These are phyloP conservation scores for Ecytonucleospora hepatopenaei DNA, from an alignment of 371 early-diverging fungal genomes.

Conservation along the genomic window DNA sequence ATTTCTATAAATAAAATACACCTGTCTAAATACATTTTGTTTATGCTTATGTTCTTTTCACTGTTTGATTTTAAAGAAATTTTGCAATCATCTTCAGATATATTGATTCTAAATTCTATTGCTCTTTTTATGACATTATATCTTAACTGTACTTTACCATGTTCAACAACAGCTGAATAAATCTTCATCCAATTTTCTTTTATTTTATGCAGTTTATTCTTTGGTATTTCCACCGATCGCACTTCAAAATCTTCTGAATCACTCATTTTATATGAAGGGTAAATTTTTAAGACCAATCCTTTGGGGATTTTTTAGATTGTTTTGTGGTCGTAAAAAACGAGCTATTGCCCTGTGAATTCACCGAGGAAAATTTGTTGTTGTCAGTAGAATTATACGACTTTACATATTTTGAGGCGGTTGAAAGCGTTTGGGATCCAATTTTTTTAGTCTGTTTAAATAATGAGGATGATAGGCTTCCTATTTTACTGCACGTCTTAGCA, in stretches of 20 bases:
- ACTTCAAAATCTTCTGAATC: not conserved
- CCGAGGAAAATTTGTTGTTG: not conserved
- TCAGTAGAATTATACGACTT: not conserved
- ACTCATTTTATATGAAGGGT: not conserved
- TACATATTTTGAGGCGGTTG: not conserved
- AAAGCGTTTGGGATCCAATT: not conserved
- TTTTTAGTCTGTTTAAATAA: not conserved
- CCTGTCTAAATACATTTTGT: slow-evolving; percentile 70
- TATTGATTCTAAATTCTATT: slow-evolving; percentile 72
- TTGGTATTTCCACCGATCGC: slow-evolving; percentile 61
- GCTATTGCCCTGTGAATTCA: not conserved
- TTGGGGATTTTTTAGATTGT: not conserved
- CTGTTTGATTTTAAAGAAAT: no score
- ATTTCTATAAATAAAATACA: slow-evolving; percentile 64
- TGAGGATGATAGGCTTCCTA: not conserved
- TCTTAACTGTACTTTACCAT: slow-evolving; percentile 82
- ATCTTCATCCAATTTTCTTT: slow-evolving; percentile 88
- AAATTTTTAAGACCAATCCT: not conserved
- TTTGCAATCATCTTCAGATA: no score
- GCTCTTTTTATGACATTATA: slow-evolving; percentile 74
- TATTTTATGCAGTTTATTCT: slow-evolving; percentile 73
- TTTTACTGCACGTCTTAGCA: not conserved
- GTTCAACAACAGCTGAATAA: slow-evolving; percentile 91
- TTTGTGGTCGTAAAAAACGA: not conserved
- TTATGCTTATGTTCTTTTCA: slow-evolving; percentile 48